A percentile compares a stretch with the other conserved stretches of the same genome.
Conservation (phyloP, 2,329 filamentous ascomycete genomes). For the Cladosporium sp. region DNA sequence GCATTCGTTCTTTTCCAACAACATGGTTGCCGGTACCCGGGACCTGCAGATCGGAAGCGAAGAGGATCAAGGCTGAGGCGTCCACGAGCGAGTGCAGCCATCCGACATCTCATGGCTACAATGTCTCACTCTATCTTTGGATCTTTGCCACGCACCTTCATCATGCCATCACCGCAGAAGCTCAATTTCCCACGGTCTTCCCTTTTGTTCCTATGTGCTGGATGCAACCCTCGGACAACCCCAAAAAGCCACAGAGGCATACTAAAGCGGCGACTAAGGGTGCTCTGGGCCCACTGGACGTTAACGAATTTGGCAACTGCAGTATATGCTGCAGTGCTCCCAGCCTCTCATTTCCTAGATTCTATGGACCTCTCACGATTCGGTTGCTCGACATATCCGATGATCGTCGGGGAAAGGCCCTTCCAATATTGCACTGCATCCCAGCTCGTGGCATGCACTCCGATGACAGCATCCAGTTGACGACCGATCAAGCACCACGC, state of each 20-base stretch:
- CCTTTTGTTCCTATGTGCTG: too few species aligned
- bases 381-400: too few species aligned
- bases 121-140: slow-evolving; percentile 4
- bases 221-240: too few species aligned
- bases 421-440: slow-evolving; percentile 9
- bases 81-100: slow-evolving; percentile 12
- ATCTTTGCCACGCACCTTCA: background rate
- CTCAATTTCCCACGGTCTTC: background rate
- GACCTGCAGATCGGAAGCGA: background rate
- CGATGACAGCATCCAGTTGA: background rate
- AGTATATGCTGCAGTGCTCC: background rate
- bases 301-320: background rate
- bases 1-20: background rate
- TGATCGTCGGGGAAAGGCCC: background rate
- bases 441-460: background rate
- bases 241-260: too few species aligned
- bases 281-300: background rate
- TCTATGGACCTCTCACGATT: background rate
- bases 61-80: slow-evolving; percentile 2
- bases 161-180: background rate
- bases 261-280: too few species aligned
- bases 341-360: too few species aligned
- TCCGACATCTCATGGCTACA: background rate
- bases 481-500: background rate
- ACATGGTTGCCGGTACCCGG: background rate